Evolutionary conservation across 1,139 yeast genomes (phyloP), one percentile per base, ranked within the genome.

Genomic region (Meyerozyma carpophila): DNA sequence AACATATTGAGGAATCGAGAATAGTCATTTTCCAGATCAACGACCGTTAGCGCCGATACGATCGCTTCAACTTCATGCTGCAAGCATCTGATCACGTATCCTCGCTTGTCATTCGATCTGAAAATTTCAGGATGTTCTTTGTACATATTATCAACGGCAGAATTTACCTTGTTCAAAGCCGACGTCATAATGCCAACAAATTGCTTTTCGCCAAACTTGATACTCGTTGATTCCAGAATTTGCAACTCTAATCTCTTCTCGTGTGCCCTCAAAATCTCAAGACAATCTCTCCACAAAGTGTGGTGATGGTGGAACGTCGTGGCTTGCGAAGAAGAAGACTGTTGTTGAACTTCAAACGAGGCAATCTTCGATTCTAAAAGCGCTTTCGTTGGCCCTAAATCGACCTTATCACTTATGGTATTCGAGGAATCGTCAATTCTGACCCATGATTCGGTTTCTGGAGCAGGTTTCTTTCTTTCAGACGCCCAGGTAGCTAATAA

Each of bases 221-320:
- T 21, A 11, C 13, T 20, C 14, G 26, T 45, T 1, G 63, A 53
- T 29, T 52, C 55, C 3, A 52, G 43, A 9, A 63, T 50, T 9
- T 48, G 51, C 4, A 41, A 47, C 16, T 56, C 55, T 14, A 69
- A 50, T 16, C 54, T 55, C 6, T 47, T 50, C 45, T 70, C 76
- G 40, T 62, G 63, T 3, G 50, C 39, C n/a, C 55, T 55, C 36
- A 71, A 48, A n/a, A 57, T 50, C 2, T 55, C 59, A 20, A 69
- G 56, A 0, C 66, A 52, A 41, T 73, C 78, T 16, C 60, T 58
- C 75, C 82, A 73, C 3, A 65, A 55, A 0, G 61, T 45, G 1
- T 61, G 55, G 45, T 55, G 58, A 32, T 62, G 59, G 44, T 68
- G 73, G 49, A 52, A 70, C 0, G 48, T 40, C 4, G 66, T 56